A percentile compares a stretch with the other conserved stretches of the same genome.
These are phyloP conservation scores for Scortechinia acanthostroma DNA, from an alignment of 2,329 filamentous ascomycete species.

Conservation along the genomic window DNA sequence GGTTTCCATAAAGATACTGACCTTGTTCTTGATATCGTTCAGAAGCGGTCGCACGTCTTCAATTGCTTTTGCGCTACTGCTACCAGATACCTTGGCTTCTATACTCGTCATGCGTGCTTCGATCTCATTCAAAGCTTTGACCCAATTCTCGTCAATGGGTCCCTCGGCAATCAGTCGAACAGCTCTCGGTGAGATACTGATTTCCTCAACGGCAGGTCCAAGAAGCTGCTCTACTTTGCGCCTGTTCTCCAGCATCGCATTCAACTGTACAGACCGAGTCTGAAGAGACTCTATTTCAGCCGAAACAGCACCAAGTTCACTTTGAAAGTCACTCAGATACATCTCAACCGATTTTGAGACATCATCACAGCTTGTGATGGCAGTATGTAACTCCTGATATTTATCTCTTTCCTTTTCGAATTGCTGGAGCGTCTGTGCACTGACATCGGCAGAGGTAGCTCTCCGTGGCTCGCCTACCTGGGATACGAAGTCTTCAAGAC, in stretches of 20 bases:
- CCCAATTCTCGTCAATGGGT: slow-evolving; percentile 81
- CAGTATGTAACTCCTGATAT: slow-evolving; percentile 83
- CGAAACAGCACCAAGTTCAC: slow-evolving; percentile 84
- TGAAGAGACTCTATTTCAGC: slow-evolving; percentile 93
- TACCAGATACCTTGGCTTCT: slow-evolving; percentile 56
- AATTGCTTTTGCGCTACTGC: slow-evolving; percentile 65
- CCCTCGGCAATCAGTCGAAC: slow-evolving; percentile 83
- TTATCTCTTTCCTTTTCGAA: slow-evolving; percentile 76
- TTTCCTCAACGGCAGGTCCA: slow-evolving; percentile 82
- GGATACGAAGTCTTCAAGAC: slow-evolving; percentile 63
- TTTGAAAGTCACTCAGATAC: slow-evolving; percentile 86
- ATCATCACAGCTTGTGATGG: slow-evolving; percentile 84
- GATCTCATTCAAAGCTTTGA: slow-evolving; percentile 74
- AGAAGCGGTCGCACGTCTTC: slow-evolving; percentile 80
- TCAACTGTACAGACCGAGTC: slow-evolving; percentile 75
- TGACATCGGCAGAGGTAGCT: neutral
- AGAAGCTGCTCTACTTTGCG: slow-evolving; percentile 82
- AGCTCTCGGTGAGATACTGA: slow-evolving; percentile 77
- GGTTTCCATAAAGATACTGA: slow-evolving; percentile 29
- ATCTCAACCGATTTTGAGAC: slow-evolving; percentile 87
- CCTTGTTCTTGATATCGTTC: slow-evolving; percentile 76
- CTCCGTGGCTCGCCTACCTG: neutral
- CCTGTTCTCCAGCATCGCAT: slow-evolving; percentile 78
- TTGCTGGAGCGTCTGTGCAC: slow-evolving; percentile 14
- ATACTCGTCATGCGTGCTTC: slow-evolving; percentile 71